These are phyloP conservation scores for Venturia aucupariae DNA, from an alignment of 2,329 filamentous ascomycete species.

Conservation along the genomic window DNA sequence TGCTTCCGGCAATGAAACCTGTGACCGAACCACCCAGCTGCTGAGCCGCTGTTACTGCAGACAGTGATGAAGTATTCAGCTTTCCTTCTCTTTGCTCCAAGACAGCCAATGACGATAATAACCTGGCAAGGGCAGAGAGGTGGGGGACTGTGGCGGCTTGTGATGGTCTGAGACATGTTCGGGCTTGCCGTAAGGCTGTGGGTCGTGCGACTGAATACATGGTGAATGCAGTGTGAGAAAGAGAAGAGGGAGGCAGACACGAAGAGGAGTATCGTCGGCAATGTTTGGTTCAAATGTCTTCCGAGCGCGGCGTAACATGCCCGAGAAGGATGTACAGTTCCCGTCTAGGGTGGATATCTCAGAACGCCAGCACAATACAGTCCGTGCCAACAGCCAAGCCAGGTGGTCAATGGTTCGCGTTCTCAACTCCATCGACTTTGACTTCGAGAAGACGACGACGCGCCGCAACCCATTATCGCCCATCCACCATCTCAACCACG, in stretches of 20 bases:
- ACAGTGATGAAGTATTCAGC: constrained; percentile 72
- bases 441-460: neutral
- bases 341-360: neutral
- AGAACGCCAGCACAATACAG: neutral
- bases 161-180: constrained; percentile 3
- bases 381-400: neutral
- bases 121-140: constrained; percentile 51
- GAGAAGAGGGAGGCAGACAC: neutral
- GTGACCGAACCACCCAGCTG: constrained; percentile 80
- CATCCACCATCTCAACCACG: neutral
- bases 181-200: constrained; percentile 14
- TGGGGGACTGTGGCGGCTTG: constrained; percentile 33
- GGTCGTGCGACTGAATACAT: constrained; percentile 14
- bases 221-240: neutral
- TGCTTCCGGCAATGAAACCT: constrained; percentile 76
- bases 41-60: constrained; percentile 75
- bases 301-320: neutral
- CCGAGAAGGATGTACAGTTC: neutral
- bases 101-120: constrained; percentile 81
- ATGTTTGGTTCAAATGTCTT: neutral
- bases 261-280: neutral
- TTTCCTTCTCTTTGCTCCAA: constrained; percentile 89
- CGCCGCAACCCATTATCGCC: neutral
- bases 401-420: neutral
- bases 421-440: neutral